phyloP scores from a whole-genome alignment of 176 grass and related monocot genomes.

The Triticum timopheevii region DNA sequence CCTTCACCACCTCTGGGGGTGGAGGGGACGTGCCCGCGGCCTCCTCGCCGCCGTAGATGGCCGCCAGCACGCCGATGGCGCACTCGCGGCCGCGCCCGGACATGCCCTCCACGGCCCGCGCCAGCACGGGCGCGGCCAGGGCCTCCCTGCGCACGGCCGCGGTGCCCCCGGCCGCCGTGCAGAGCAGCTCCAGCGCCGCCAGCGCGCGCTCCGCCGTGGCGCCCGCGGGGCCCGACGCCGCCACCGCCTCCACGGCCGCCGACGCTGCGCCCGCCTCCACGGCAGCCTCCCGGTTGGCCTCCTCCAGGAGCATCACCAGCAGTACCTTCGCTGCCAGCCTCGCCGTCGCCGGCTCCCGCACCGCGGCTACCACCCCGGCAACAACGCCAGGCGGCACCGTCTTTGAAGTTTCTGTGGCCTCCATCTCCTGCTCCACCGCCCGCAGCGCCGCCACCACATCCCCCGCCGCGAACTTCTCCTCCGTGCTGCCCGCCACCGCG shows the following conservation, averaged over 20 bases:
- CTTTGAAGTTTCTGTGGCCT: background rate
- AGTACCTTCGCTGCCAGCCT: constrained; percentile 65
- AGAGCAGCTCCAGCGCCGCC: constrained; percentile 83
- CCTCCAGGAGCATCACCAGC: constrained; percentile 56
- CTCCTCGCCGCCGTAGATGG: constrained; percentile 51
- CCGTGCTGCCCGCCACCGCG: constrained; percentile 23
- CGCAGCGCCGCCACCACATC: constrained; percentile 51
- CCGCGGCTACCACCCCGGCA: constrained; percentile 51
- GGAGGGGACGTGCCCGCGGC: constrained; percentile 4
- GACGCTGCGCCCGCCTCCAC: constrained; percentile 63
- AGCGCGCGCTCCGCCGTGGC: constrained; percentile 83
- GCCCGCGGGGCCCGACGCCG: constrained; percentile 60
- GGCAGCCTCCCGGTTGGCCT: constrained; percentile 49
- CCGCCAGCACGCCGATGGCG: constrained; percentile 77
- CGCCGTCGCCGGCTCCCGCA: constrained; percentile 55
- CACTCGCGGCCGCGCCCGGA: constrained; percentile 67
- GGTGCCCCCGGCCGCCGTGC: constrained; percentile 63
- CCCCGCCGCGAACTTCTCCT: constrained; percentile 62
- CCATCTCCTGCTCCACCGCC: constrained; percentile 51
- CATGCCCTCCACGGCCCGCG: constrained; percentile 65
- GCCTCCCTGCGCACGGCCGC: constrained; percentile 49
- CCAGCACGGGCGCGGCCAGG: constrained; percentile 42
- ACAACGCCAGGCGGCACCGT: constrained; percentile 43
- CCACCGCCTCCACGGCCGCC: constrained; percentile 66
- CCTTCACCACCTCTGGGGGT: constrained; percentile 73